Conservation (phyloP, 768 basidiomycete species). For the Termitomyces sp. region DNA sequence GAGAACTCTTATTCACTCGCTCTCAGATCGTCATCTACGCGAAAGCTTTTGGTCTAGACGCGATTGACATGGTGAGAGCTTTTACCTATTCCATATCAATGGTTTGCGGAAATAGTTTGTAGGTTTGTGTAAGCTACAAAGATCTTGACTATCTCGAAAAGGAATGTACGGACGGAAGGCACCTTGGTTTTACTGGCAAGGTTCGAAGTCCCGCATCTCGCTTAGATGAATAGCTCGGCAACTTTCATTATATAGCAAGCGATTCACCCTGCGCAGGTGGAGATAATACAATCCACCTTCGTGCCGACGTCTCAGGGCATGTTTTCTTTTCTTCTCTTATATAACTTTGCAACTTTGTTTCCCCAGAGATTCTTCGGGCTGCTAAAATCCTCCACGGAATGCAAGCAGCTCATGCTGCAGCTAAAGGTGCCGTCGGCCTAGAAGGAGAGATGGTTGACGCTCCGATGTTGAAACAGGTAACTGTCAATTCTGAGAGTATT, state of each 20-base stretch:
- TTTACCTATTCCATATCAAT: not conserved
- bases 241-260: conserved; percentile 60
- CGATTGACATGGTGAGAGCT: conserved; percentile 79
- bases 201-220: conserved; percentile 19
- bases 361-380: conserved; percentile 66
- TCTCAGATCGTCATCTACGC: conserved; percentile 79
- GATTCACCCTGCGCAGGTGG: conserved; percentile 85
- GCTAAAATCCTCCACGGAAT: conserved; percentile 65
- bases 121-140: conserved; percentile 90
- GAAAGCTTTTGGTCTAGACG: conserved; percentile 76
- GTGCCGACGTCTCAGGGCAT: conserved; percentile 68
- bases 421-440: conserved; percentile 69
- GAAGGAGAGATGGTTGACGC: conserved; percentile 88
- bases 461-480: conserved; percentile 82
- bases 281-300: conserved; percentile 71
- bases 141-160: conserved; percentile 58
- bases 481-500: not conserved
- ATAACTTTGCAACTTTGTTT: not conserved
- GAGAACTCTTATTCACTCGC: conserved; percentile 79
- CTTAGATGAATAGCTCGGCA: not conserved
- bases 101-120: not conserved
- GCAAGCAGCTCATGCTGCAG: conserved; percentile 46
- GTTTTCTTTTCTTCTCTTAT: not conserved
- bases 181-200: conserved; percentile 91
- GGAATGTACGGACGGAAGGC: conserved; percentile 75